A percentile compares a stretch with the other conserved stretches of the same genome.
These are phyloP conservation scores for Clitocybe nebularis DNA, from an alignment of 1,284 basidiomycete species.

Conservation along the genomic window DNA sequence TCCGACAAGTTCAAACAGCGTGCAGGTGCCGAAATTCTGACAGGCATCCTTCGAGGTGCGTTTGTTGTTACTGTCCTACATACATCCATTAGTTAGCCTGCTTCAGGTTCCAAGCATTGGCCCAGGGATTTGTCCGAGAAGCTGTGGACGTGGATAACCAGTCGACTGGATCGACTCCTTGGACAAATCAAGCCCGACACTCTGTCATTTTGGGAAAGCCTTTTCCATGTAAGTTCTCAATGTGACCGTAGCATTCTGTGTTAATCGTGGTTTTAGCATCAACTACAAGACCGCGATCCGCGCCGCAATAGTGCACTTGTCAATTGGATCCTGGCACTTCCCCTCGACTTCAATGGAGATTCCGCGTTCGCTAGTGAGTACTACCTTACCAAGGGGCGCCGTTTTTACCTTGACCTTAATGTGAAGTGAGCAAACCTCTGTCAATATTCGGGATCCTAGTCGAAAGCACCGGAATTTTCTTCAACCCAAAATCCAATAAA, in stretches of 20 bases:
- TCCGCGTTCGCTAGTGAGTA: conserved; percentile 71
- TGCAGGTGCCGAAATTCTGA: conserved; percentile 83
- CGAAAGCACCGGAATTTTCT: conserved; percentile 56
- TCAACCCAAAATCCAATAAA: conserved; percentile 62
- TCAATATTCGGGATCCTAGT: conserved; percentile 56
- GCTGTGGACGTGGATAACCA: conserved; percentile 81
- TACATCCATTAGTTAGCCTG: conserved; percentile 11
- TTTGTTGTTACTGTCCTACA: neutral
- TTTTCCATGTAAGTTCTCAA: conserved; percentile 48
- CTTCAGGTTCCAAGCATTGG: conserved; percentile 90
- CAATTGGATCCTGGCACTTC: conserved; percentile 75
- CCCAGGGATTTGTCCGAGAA: conserved; percentile 50
- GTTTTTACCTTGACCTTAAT: conserved; percentile 4
- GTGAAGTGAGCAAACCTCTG: conserved; percentile 66
- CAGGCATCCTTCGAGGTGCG: conserved; percentile 67
- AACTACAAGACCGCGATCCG: conserved; percentile 78
- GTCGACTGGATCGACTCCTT: conserved; percentile 71
- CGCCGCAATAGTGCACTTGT: conserved; percentile 78
- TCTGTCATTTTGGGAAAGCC: conserved; percentile 66
- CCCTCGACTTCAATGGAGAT: conserved; percentile 77
- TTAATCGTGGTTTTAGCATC: conserved; percentile 40
- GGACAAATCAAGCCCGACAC: conserved; percentile 84
- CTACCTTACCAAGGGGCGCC: conserved; percentile 11
- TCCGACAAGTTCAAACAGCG: conserved; percentile 90
- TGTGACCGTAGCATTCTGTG: conserved; percentile 5